Evolutionary conservation across 2,329 filamentous ascomycete genomes (phyloP).

Genomic region (Fusarium marasasianum): DNA sequence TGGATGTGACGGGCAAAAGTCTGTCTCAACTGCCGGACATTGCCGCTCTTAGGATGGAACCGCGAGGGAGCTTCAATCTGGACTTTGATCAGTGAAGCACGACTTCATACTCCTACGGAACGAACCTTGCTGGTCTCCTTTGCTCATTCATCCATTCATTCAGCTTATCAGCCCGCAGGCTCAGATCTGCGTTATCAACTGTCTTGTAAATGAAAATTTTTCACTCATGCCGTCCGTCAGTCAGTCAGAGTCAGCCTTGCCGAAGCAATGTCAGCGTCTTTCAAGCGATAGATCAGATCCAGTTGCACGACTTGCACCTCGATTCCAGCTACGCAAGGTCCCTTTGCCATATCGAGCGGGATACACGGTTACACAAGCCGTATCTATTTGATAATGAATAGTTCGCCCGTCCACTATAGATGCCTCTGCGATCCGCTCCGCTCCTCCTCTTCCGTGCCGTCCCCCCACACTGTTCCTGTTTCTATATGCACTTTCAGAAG

Average conservation of each 20-base stretch:
- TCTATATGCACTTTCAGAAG: slow-evolving; percentile 8
- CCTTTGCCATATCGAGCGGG: not conserved
- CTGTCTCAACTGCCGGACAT: not conserved
- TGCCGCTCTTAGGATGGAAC: not conserved
- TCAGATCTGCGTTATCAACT: not conserved
- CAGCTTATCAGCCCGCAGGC: not conserved
- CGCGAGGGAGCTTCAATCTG: not conserved
- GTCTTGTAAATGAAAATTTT: not conserved
- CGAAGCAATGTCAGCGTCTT: not conserved
- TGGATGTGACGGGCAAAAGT: not conserved
- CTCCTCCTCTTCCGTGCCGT: slow-evolving; percentile 5
- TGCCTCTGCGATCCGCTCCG: slow-evolving; percentile 24
- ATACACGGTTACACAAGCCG: slow-evolving; percentile 11
- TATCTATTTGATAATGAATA: slow-evolving; percentile 2
- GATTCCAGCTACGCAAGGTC: not conserved
- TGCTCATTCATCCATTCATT: not conserved
- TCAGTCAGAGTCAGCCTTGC: not conserved
- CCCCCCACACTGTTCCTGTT: slow-evolving; percentile 24
- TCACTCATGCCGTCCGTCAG: not conserved
- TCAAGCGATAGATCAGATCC: slow-evolving; percentile 6
- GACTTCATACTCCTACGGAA: not conserved
- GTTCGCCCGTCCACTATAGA: slow-evolving; percentile 17
- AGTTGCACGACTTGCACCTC: not conserved
- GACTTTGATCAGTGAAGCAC: not conserved
- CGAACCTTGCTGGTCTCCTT: not conserved